phyloP scores from a whole-genome alignment of 495 filamentous ascomycete genomes.

The Penicillium pancosmium region DNA sequence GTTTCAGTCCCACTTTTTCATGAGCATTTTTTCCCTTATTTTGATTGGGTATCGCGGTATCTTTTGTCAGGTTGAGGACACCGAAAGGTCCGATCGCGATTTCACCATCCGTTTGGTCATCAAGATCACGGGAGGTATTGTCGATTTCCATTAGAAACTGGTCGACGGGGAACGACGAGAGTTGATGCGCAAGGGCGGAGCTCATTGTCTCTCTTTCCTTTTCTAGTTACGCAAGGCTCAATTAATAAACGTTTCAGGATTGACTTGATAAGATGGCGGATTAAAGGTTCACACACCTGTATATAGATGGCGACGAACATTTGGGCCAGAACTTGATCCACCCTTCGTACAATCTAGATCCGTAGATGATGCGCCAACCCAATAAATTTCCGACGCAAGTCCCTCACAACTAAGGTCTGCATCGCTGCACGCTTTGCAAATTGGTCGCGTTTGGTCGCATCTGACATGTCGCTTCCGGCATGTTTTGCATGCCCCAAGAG shows the following conservation, averaged over 20 bases:
- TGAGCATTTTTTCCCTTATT: not conserved
- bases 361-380: constrained; percentile 22
- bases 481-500: constrained; percentile 38
- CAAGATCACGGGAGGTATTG: constrained; percentile 25
- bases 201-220: constrained; percentile 37
- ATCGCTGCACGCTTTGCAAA: constrained; percentile 32
- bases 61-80: constrained; percentile 25
- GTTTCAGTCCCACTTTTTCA: not conserved
- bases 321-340: constrained; percentile 15
- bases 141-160: constrained; percentile 37
- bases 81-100: constrained; percentile 37
- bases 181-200: constrained; percentile 22
- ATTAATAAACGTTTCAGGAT: not conserved
- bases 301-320: constrained; percentile 36
- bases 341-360: not conserved
- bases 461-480: constrained; percentile 41
- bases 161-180: constrained; percentile 34
- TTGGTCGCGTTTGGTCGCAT: constrained; percentile 42
- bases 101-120: constrained; percentile 18
- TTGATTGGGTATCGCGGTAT: not conserved
- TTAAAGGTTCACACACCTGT: constrained; percentile 21
- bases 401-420: constrained; percentile 34
- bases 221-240: constrained; percentile 14
- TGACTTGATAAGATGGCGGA: not conserved
- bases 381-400: constrained; percentile 32